phyloP scores from a whole-genome alignment of 1,139 yeast species.

The Hemisphaericaspora lyxosophila region DNA sequence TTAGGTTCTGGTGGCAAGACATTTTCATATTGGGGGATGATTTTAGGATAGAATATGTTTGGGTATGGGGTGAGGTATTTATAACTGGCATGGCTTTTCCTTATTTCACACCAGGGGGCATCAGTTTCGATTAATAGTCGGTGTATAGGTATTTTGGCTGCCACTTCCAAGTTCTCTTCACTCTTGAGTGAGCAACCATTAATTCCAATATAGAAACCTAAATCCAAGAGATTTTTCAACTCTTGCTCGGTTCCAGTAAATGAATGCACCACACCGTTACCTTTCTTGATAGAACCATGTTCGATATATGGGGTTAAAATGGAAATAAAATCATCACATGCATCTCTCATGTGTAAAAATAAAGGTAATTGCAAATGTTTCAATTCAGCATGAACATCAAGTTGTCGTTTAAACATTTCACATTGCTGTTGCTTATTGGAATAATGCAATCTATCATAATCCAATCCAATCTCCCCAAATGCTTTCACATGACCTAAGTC shows the following conservation, averaged over 20 bases:
- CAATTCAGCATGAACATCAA: slow-evolving; percentile 54
- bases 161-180: slow-evolving; percentile 69
- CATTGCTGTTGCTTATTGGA: slow-evolving; percentile 68
- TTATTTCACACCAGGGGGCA: slow-evolving; percentile 97
- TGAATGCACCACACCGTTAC: slow-evolving; percentile 83
- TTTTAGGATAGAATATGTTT: slow-evolving; percentile 52
- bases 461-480: slow-evolving; percentile 92
- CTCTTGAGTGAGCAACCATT: slow-evolving; percentile 92
- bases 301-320: slow-evolving; percentile 59
- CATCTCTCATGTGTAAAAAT: slow-evolving; percentile 85
- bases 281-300: slow-evolving; percentile 33
- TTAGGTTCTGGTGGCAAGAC: slow-evolving; percentile 4
- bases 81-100: slow-evolving; percentile 78
- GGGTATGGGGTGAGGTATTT: slow-evolving; percentile 55
- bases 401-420: slow-evolving; percentile 67
- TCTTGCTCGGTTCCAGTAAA: slow-evolving; percentile 84
- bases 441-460: slow-evolving; percentile 83
- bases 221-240: slow-evolving; percentile 45
- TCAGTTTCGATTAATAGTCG: slow-evolving; percentile 85
- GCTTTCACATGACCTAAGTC: slow-evolving; percentile 59
- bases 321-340: slow-evolving; percentile 75
- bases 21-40: slow-evolving; percentile 10
- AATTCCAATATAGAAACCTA: slow-evolving; percentile 74
- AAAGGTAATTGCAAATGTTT: slow-evolving; percentile 61
- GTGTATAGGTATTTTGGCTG: slow-evolving; percentile 62